phyloP scores from a whole-genome alignment of 371 early-diverging fungal species.

The Mucor lusitanicus region DNA sequence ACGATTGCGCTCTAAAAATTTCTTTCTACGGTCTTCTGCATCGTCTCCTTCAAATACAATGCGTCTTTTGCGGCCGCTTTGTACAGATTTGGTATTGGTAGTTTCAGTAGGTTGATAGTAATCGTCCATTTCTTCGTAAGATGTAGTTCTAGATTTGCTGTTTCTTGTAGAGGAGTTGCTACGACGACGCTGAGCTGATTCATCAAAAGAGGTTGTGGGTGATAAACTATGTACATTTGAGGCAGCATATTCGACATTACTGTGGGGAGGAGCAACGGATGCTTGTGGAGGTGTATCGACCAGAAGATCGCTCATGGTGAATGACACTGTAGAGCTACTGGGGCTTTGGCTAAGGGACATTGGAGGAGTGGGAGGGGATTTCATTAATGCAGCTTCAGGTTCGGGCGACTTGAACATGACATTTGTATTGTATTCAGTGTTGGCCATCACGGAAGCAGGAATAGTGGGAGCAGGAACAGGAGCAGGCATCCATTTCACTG shows the following conservation, averaged over 20 bases:
- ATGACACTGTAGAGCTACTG: constrained; percentile 10
- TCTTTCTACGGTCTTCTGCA: constrained; percentile 34
- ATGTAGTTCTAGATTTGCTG: not conserved
- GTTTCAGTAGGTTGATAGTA: not conserved
- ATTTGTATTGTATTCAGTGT: not conserved
- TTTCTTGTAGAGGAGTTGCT: not conserved
- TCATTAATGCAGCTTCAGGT: not conserved
- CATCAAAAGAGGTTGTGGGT: not conserved
- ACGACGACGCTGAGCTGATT: not conserved
- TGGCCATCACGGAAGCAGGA: not conserved
- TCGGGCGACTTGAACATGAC: constrained; percentile 2
- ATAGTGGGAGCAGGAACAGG: not conserved
- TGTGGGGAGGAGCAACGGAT: not conserved
- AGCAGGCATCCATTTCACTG: not conserved
- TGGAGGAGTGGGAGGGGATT: constrained; percentile 20
- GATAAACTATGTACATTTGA: not conserved
- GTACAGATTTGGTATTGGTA: not conserved
- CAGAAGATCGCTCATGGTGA: not conserved
- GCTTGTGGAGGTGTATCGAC: not conserved
- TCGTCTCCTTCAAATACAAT: constrained; percentile 41
- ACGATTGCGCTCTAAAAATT: constrained; percentile 68
- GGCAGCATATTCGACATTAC: not conserved
- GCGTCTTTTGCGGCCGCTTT: constrained; percentile 34
- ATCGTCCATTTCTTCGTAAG: not conserved
- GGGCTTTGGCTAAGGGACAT: constrained; percentile 30